Percentiles rank a stretch among this genome's conserved stretches.
Evolutionary conservation across 805 yeast genomes (phyloP).

Genomic region (Saccharomycopsis sp.): DNA sequence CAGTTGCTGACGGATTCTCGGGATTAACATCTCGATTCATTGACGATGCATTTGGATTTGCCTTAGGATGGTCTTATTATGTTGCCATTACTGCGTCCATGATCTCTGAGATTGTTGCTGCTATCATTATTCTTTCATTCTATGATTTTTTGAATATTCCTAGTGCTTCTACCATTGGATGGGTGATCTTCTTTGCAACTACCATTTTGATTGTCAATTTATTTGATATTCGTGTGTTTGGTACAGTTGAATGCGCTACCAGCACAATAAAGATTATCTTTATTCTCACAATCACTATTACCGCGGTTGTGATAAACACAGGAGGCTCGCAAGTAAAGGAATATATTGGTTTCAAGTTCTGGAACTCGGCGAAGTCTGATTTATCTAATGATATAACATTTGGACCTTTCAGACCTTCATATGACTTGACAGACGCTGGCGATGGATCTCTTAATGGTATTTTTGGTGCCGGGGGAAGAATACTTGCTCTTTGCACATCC

Average conservation of each 20-base stretch:
- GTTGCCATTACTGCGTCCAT: slow-evolving; percentile 62
- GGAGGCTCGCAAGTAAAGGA: slow-evolving; percentile 38
- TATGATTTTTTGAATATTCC: slow-evolving; percentile 49
- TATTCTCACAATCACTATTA: slow-evolving; percentile 49
- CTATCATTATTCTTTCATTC: slow-evolving; percentile 65
- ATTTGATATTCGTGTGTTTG: slow-evolving; percentile 64
- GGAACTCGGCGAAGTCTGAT: slow-evolving; percentile 52
- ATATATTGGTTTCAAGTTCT: slow-evolving; percentile 58
- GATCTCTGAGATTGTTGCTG: slow-evolving; percentile 77
- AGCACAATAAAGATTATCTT: slow-evolving; percentile 52
- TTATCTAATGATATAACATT: slow-evolving; percentile 42
- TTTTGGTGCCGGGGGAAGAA: slow-evolving; percentile 52
- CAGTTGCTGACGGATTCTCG: slow-evolving; percentile 69
- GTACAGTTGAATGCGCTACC: slow-evolving; percentile 62
- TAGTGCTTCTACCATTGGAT: slow-evolving; percentile 50
- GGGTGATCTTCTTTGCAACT: slow-evolving; percentile 53
- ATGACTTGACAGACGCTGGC: slow-evolving; percentile 58
- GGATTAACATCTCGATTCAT: slow-evolving; percentile 69
- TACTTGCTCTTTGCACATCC: slow-evolving; percentile 55
- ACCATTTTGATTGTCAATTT: slow-evolving; percentile 46
- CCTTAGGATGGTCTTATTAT: slow-evolving; percentile 70
- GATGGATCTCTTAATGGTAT: slow-evolving; percentile 48
- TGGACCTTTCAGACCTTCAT: slow-evolving; percentile 71
- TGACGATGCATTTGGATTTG: slow-evolving; percentile 71
- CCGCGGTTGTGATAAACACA: slow-evolving; percentile 56